Conservation (phyloP, 2,329 filamentous ascomycete genomes). For the Ambrosiella xylebori region DNA sequence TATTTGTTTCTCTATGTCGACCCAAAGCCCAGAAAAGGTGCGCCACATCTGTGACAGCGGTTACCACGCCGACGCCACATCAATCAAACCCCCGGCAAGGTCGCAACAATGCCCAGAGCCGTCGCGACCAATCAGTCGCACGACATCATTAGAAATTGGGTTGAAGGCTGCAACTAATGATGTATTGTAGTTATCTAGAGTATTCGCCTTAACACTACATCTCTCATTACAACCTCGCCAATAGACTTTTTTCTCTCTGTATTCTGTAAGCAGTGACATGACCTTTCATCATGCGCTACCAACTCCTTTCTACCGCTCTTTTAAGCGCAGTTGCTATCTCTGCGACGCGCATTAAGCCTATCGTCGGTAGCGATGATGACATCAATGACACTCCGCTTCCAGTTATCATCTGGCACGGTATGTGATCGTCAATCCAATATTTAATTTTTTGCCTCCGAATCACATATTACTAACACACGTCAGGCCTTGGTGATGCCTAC, state of each 20-base stretch:
- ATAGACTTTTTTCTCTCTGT: neutral
- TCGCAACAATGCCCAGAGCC: neutral
- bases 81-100: neutral
- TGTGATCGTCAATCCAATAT: slow-evolving; percentile 5
- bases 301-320: slow-evolving; percentile 1
- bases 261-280: neutral
- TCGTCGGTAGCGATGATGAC: neutral
- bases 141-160: neutral
- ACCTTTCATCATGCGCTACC: slow-evolving; percentile 9
- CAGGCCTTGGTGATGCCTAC: slow-evolving; percentile 52
- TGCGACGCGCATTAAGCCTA: slow-evolving; percentile 17
- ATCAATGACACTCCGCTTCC: slow-evolving; percentile 56
- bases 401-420: slow-evolving; percentile 81
- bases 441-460: neutral
- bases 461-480: slow-evolving; percentile 13
- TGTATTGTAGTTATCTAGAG: too few species aligned
- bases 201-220: neutral
- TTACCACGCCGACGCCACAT: neutral
- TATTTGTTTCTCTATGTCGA: too few species aligned
- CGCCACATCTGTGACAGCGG: slow-evolving; percentile 5
- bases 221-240: neutral
- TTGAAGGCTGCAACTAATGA: neutral
- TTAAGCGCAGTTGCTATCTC: slow-evolving; percentile 16
- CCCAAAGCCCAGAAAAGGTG: neutral
- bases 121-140: neutral